These are phyloP conservation scores for Hordeum pubiflorum DNA, from an alignment of 202 grass and related monocot species.

Conservation along the genomic window DNA sequence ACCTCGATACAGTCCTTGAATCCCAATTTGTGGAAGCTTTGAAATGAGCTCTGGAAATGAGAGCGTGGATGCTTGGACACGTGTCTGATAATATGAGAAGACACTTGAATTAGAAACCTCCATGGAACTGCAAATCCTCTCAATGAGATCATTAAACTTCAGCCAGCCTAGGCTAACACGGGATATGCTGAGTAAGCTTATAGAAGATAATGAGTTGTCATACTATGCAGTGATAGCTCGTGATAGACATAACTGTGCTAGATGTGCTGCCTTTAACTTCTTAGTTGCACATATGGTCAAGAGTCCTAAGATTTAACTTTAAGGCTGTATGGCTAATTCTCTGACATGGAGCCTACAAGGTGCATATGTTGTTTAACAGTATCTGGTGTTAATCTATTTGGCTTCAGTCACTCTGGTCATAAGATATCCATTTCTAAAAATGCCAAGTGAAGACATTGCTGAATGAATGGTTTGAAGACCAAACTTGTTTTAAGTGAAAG, in stretches of 20 bases:
- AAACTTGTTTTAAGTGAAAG: slow-evolving; percentile 10
- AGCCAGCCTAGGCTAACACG: background rate
- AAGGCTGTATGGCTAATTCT: background rate
- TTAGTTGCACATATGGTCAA: background rate
- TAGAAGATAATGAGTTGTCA: background rate
- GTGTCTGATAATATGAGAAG: slow-evolving; percentile 56
- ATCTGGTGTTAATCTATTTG: background rate
- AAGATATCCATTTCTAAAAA: background rate
- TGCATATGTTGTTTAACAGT: background rate
- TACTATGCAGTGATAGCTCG: background rate
- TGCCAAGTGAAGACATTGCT: background rate
- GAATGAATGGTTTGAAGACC: background rate
- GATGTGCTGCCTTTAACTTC: background rate
- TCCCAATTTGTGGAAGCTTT: slow-evolving; percentile 78
- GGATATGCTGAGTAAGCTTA: background rate
- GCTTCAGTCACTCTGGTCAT: background rate
- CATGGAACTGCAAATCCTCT: background rate
- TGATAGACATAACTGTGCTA: background rate
- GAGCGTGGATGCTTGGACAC: slow-evolving; percentile 89
- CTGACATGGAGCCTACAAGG: background rate
- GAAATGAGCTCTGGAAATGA: slow-evolving; percentile 86
- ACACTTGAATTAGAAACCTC: slow-evolving; percentile 17
- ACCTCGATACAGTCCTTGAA: slow-evolving; percentile 86
- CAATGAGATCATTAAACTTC: background rate
- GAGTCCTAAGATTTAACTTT: background rate